Conservation (phyloP, 2,329 filamentous ascomycete species). For the Neocatenulostroma microsporum region DNA sequence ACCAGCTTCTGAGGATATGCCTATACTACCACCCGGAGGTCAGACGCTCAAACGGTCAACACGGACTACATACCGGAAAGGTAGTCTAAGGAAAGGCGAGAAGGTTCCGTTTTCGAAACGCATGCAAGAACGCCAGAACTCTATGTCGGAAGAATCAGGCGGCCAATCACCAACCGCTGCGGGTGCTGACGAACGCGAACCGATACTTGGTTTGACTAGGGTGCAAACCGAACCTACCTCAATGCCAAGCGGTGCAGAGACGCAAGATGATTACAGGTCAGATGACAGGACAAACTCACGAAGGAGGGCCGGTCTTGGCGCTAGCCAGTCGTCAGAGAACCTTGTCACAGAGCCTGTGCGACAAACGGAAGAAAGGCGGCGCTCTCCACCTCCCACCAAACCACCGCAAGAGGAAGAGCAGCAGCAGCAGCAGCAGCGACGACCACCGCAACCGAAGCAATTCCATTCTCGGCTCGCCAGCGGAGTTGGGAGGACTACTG, state of each 20-base stretch:
- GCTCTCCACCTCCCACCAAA: conserved; percentile 8
- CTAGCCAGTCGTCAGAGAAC: conserved; percentile 11
- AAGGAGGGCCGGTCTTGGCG: conserved; percentile 3
- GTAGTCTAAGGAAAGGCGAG: conserved; percentile 74
- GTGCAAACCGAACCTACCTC: conserved; percentile 63
- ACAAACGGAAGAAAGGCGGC: conserved; percentile 5
- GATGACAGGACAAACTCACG: conserved; percentile 4
- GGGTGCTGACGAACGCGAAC: conserved; percentile 33
- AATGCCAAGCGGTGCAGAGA: conserved; percentile 30
- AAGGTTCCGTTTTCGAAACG: conserved; percentile 68
- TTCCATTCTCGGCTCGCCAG: conserved; percentile 52
- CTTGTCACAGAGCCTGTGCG: conserved; percentile 1
- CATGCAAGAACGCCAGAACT: conserved; percentile 53
- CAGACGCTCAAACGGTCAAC: conserved; percentile 82
- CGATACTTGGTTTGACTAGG: conserved; percentile 49
- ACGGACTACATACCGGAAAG: conserved; percentile 81
- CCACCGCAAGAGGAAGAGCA: conserved; percentile 9
- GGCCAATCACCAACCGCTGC: conserved; percentile 39
- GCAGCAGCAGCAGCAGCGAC: conserved; percentile 9
- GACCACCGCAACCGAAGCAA: conserved; percentile 36
- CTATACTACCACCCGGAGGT: conserved; percentile 71
- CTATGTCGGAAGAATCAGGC: conserved; percentile 44
- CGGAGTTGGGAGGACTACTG: conserved; percentile 46
- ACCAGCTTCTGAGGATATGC: conserved; percentile 60
- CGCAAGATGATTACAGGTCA: conserved; percentile 3